Conservation (phyloP, 75 land plant genomes). For the Cryptomeria japonica region DNA sequence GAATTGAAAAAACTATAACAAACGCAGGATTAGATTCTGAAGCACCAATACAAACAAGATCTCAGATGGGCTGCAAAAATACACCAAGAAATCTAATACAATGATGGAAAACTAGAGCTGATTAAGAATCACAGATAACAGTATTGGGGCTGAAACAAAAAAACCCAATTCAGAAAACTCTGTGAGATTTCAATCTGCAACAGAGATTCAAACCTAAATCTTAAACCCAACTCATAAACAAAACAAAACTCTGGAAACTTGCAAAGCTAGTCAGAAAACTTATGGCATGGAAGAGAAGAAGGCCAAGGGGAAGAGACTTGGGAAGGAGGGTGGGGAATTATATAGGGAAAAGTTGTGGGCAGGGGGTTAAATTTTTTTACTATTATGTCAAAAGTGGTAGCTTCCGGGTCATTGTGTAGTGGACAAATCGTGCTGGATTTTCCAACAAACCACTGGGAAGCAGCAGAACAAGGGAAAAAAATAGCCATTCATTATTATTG, state of each 20-base stretch:
- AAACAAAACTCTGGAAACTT: neutral
- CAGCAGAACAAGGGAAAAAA: neutral
- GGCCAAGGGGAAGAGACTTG: neutral
- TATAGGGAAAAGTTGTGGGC: neutral
- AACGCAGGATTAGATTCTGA: neutral
- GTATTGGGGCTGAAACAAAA: neutral
- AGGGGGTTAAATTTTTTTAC: neutral
- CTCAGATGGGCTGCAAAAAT: neutral
- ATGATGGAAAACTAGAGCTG: too few species aligned
- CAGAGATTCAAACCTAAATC: neutral
- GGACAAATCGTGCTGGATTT: conserved; percentile 11
- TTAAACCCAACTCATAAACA: neutral
- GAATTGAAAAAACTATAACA: neutral
- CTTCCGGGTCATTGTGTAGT: conserved; percentile 5
- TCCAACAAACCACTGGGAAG: conserved; percentile 14
- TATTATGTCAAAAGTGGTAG: neutral
- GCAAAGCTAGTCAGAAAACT: neutral
- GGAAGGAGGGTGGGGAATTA: neutral
- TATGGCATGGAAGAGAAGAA: neutral
- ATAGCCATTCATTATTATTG: neutral
- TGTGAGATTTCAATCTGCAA: neutral
- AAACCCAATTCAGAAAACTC: neutral
- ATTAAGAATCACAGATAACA: neutral
- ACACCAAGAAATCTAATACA: neutral
- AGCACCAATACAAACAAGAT: neutral